Conservation (phyloP, 805 yeast species). For the Saccharomyces kudriavzevii region DNA sequence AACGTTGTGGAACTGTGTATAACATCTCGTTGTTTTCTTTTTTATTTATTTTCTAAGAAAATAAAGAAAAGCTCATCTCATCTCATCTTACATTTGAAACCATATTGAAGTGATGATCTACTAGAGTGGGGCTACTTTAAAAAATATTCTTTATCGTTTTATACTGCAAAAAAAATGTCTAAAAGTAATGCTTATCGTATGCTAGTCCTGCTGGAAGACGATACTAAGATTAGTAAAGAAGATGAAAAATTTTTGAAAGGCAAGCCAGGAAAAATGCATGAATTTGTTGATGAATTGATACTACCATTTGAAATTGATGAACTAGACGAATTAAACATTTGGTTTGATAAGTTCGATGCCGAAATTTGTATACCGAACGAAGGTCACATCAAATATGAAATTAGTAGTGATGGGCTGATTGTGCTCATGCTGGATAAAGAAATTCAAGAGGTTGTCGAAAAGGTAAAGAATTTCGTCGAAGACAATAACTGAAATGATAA, state of each 20-base stretch:
- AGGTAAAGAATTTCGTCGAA: conserved; percentile 25
- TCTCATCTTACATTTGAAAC: neutral
- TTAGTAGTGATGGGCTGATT: conserved; percentile 32
- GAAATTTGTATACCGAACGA: conserved; percentile 33
- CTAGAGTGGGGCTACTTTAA: neutral
- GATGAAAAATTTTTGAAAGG: conserved; percentile 1
- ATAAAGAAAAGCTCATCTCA: neutral
- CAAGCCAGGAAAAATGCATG: conserved; percentile 23
- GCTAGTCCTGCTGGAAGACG: conserved; percentile 25
- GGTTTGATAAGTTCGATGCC: conserved; percentile 33
- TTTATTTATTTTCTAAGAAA: neutral
- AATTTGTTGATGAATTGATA: conserved; percentile 27
- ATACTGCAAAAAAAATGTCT: conserved; percentile 6
- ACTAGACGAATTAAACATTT: conserved; percentile 24
- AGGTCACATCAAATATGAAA: conserved; percentile 32
- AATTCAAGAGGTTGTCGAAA: conserved; percentile 19
- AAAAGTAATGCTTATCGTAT: conserved; percentile 22
- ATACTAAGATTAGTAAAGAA: neutral
- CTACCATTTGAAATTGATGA: conserved; percentile 28
- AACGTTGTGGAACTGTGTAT: neutral
- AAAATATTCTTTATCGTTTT: neutral
- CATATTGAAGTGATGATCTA: neutral
- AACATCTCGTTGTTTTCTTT: neutral
- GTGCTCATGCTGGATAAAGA: conserved; percentile 27
- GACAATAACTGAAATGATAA: conserved; percentile 2